Evolutionary conservation across 441 rosid species (phyloP).

Genomic region (Adansonia grandidieri): DNA sequence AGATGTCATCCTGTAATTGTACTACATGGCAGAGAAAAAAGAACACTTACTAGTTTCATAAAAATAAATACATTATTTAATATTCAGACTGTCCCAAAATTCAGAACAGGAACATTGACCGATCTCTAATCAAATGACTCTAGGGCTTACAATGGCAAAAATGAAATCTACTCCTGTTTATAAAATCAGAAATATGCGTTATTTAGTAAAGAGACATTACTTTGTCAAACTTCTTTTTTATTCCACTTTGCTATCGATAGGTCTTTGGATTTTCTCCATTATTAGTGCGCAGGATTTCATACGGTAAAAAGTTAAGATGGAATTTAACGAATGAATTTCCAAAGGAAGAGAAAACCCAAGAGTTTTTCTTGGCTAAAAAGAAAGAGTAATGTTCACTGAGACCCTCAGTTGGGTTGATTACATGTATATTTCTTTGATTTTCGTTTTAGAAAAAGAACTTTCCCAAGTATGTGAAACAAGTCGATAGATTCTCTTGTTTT

Average conservation of each 20-base stretch:
- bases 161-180: constrained; percentile 5
- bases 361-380: not conserved
- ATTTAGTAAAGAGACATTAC: constrained; percentile 2
- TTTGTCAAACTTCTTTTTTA: not conserved
- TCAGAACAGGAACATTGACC: not conserved
- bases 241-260: not conserved
- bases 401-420: not conserved
- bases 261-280: constrained; percentile 4
- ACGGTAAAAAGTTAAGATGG: not conserved
- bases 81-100: not conserved
- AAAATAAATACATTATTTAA: not conserved
- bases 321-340: not conserved
- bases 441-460: not conserved
- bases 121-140: constrained; percentile 1
- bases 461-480: constrained; percentile 1
- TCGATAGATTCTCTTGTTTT: not conserved
- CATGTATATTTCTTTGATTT: constrained; percentile 2
- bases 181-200: not conserved
- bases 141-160: constrained; percentile 11
- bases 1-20: not conserved
- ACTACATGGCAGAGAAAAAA: constrained; percentile 5
- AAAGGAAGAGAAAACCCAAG: not conserved
- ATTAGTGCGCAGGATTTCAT: not conserved
- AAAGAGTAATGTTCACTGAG: constrained; percentile 9
- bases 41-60: constrained; percentile 10